Percentiles rank a stretch among this genome's conserved stretches.
These are phyloP conservation scores for Rhododendron mucronatum DNA, from an alignment of 148 eudicot species.

Conservation along the genomic window DNA sequence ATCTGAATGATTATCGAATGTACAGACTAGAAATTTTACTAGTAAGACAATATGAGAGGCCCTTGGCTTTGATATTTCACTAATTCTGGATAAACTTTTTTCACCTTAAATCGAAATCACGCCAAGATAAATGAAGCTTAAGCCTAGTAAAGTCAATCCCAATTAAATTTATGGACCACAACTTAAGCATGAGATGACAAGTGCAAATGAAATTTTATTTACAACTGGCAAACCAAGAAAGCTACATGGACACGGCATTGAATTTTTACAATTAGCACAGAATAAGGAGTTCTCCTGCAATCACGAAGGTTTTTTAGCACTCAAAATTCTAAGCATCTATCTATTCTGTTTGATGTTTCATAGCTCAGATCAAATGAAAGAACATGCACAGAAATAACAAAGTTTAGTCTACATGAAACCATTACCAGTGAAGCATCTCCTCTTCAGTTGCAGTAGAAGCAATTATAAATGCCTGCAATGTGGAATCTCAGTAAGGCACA, in stretches of 20 bases:
- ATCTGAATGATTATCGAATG: neutral
- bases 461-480: slow-evolving; percentile 76
- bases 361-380: neutral
- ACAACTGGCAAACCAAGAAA: neutral
- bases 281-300: neutral
- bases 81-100: neutral
- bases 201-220: neutral
- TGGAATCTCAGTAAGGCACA: neutral
- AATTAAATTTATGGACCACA: neutral
- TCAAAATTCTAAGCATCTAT: neutral
- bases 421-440: slow-evolving; percentile 81
- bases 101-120: neutral
- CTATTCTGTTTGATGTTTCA: neutral
- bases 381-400: neutral
- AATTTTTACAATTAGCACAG: neutral
- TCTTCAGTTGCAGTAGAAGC: slow-evolving; percentile 94
- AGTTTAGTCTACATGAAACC: neutral
- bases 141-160: neutral
- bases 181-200: neutral
- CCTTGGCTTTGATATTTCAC: neutral
- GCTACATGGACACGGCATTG: neutral
- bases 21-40: neutral
- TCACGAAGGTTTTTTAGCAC: neutral
- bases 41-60: neutral
- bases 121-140: neutral